Conservation (phyloP, 768 basidiomycete genomes). For the Tylopilus plumbeoviolaceoides region DNA sequence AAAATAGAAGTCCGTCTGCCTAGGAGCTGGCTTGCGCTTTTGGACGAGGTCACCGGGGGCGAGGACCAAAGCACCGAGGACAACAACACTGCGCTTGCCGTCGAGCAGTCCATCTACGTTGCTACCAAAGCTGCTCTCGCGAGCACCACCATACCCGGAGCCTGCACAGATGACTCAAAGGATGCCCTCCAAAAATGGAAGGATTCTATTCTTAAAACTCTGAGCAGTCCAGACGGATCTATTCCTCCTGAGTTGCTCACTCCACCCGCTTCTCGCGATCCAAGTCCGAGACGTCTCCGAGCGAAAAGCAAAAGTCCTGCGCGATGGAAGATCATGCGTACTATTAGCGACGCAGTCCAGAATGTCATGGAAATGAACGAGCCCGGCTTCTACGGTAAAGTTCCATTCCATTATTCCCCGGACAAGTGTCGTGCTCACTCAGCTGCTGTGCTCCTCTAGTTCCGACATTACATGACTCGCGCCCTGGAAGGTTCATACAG, state of each 20-base stretch:
- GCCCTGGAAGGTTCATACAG: conserved; percentile 75
- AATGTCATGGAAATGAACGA: conserved; percentile 58
- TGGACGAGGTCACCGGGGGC: conserved; percentile 74
- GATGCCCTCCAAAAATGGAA: conserved; percentile 49
- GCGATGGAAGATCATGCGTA: conserved; percentile 77
- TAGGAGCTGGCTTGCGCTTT: conserved; percentile 76
- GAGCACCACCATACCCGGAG: conserved; percentile 35
- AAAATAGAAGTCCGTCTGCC: conserved; percentile 81
- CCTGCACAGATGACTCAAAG: conserved; percentile 37
- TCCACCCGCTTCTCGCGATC: conserved; percentile 77
- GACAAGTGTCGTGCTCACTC: conserved; percentile 4
- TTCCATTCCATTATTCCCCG: neutral
- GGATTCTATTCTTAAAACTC: conserved; percentile 53
- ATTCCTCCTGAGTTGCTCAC: conserved; percentile 75
- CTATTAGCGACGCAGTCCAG: conserved; percentile 76
- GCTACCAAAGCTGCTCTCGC: conserved; percentile 62
- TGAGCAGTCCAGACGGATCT: conserved; percentile 61
- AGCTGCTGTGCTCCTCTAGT: conserved; percentile 37
- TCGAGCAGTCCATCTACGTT: conserved; percentile 63
- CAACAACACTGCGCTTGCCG: conserved; percentile 55
- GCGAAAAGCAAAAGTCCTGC: conserved; percentile 78
- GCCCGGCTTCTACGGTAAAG: conserved; percentile 71
- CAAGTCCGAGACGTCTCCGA: conserved; percentile 72
- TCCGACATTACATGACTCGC: conserved; percentile 63
- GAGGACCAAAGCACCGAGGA: conserved; percentile 49